A percentile compares a stretch with the other conserved stretches of the same genome.
phyloP scores from a whole-genome alignment of 2,329 filamentous ascomycete species.

The Pleomassaria siparia region DNA sequence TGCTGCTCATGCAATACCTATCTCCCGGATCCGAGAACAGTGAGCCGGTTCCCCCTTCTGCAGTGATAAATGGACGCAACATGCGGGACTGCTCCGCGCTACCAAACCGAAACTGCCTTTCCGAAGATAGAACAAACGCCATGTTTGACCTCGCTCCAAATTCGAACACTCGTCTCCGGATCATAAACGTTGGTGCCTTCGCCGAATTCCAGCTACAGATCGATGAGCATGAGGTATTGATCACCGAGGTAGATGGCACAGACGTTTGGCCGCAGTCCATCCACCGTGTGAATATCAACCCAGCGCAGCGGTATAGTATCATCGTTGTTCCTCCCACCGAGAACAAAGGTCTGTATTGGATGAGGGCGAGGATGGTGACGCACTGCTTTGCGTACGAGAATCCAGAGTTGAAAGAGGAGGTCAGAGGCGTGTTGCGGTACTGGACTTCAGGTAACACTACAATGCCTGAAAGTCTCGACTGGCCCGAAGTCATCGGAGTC shows the following conservation, averaged over 20 bases:
- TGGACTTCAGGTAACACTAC: constrained; percentile 2
- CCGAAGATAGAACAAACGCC: constrained; percentile 27
- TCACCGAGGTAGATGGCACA: constrained; percentile 69
- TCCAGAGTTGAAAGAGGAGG: constrained; percentile 50
- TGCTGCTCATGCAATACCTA: constrained; percentile 57
- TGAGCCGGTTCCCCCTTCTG: constrained; percentile 57
- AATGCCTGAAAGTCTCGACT: constrained; percentile 50
- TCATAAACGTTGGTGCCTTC: constrained; percentile 75
- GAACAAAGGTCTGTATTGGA: constrained; percentile 40
- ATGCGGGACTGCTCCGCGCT: constrained; percentile 41
- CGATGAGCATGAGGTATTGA: constrained; percentile 62
- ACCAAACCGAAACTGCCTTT: constrained; percentile 41
- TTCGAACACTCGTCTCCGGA: constrained; percentile 69
- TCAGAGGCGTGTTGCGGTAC: constrained; percentile 55
- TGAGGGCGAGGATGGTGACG: constrained; percentile 62
- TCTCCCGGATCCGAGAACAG: constrained; percentile 51
- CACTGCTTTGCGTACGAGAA: constrained; percentile 60
- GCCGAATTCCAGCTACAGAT: constrained; percentile 57
- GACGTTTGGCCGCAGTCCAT: constrained; percentile 58
- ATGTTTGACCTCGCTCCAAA: constrained; percentile 44
- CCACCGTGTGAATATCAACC: constrained; percentile 62
- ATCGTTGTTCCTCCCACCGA: constrained; percentile 56
- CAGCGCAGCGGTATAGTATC: constrained; percentile 70
- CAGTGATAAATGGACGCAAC: constrained; percentile 46
- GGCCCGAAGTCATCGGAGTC: constrained; percentile 52